Evolutionary conservation across 73 alveolate species (phyloP).

Genomic region (Paramecium sonneborni): DNA sequence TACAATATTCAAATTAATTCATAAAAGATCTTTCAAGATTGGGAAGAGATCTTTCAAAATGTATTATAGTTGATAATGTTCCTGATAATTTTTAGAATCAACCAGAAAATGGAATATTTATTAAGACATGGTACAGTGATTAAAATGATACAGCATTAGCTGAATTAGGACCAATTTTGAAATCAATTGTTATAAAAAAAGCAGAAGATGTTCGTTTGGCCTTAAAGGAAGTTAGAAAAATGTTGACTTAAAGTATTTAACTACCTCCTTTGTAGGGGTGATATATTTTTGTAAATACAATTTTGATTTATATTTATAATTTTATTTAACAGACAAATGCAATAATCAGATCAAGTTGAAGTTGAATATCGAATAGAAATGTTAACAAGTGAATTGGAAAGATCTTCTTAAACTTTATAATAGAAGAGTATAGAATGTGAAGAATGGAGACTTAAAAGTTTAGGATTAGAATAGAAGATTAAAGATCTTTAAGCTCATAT

Average conservation of each 20-base stretch:
- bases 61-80: constrained; percentile 95
- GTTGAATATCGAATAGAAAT: constrained; percentile 22
- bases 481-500: neutral
- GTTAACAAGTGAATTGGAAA: constrained; percentile 29
- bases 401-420: constrained; percentile 3
- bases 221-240: constrained; percentile 58
- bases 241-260: constrained; percentile 8
- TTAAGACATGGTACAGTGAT: constrained; percentile 94
- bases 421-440: constrained; percentile 41
- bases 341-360: constrained; percentile 35
- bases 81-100: constrained; percentile 92
- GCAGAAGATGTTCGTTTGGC: constrained; percentile 96
- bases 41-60: constrained; percentile 94
- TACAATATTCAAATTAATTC: constrained; percentile 83
- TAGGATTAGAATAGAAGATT: constrained; percentile 1
- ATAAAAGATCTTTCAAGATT: constrained; percentile 92
- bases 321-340: constrained; percentile 39
- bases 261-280: constrained; percentile 12
- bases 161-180: constrained; percentile 89
- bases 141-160: constrained; percentile 88
- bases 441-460: neutral
- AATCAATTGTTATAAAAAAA: constrained; percentile 85
- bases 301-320: constrained; percentile 6
- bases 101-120: constrained; percentile 96
- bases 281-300: neutral